phyloP scores from a whole-genome alignment of 139 green algal genomes.

The Micromonas commoda region DNA sequence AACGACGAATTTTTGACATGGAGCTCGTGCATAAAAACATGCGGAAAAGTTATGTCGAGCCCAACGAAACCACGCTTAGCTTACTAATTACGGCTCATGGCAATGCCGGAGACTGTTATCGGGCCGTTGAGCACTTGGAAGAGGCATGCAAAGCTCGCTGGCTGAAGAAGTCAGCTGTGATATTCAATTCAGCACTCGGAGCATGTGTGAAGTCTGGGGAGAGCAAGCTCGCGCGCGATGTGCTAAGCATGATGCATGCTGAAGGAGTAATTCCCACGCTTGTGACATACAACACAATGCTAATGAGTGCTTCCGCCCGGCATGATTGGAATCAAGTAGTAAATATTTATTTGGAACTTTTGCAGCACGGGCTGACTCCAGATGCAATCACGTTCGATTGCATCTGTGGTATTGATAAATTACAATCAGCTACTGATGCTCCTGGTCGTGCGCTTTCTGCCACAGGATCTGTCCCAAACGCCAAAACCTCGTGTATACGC shows the following conservation, averaged over 20 bases:
- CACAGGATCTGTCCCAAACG: neutral
- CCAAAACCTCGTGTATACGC: neutral
- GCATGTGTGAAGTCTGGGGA: constrained; percentile 1
- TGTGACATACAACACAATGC: constrained; percentile 11
- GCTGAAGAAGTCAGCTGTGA: neutral
- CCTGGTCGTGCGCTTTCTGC: neutral
- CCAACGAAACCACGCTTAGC: constrained; percentile 11
- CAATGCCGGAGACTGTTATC: neutral
- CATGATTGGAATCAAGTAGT: constrained; percentile 1
- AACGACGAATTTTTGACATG: constrained; percentile 18
- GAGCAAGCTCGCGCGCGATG: neutral
- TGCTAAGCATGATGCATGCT: neutral
- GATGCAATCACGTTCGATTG: constrained; percentile 20
- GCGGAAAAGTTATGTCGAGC: neutral
- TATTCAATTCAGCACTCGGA: constrained; percentile 16
- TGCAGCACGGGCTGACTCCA: neutral
- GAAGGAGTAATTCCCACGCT: constrained; percentile 2
- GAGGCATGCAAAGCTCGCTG: neutral
- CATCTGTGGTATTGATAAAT: constrained; percentile 21
- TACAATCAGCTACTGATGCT: neutral
- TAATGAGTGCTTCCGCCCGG: constrained; percentile 4
- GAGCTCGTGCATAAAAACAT: neutral
- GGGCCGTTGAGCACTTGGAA: neutral
- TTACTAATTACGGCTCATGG: constrained; percentile 13
- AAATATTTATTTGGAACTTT: constrained; percentile 1